Percentiles rank a stretch among this genome's conserved stretches.
Conservation (phyloP, 345 rosid genomes). For the Euphorbia tirucalli region DNA sequence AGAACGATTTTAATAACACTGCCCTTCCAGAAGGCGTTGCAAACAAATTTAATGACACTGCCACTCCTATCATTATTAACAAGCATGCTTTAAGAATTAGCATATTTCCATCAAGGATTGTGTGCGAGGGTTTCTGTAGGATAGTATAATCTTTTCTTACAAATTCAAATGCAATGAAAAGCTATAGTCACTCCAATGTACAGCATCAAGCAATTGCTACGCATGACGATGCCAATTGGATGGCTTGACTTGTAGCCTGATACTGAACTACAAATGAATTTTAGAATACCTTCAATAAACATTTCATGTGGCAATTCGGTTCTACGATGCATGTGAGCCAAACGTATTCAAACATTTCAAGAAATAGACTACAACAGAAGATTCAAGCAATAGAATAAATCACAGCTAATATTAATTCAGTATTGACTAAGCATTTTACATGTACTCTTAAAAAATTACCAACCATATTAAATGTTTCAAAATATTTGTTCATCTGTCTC, state of each 20-base stretch:
- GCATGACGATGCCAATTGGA: not conserved
- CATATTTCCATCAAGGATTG: not conserved
- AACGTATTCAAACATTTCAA: not conserved
- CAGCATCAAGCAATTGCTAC: not conserved
- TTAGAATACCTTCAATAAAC: not conserved
- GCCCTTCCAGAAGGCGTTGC: not conserved
- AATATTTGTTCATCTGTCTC: not conserved
- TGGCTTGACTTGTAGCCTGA: not conserved
- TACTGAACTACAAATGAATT: not conserved
- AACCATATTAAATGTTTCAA: not conserved
- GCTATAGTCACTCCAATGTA: not conserved
- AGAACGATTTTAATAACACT: not conserved
- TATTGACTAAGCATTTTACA: not conserved
- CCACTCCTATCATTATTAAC: not conserved
- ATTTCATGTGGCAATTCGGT: not conserved
- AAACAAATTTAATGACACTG: constrained; percentile 3
- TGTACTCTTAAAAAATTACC: not conserved
- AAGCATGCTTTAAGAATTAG: not conserved
- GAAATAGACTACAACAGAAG: not conserved
- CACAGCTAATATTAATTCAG: not conserved
- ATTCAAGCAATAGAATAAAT: not conserved
- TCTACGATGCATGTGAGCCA: not conserved
- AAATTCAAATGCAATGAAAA: not conserved
- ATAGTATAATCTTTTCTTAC: not conserved
- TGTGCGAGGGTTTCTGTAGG: not conserved